Conservation (phyloP, 1,139 yeast species). For the Arxiozyma slooffiae region DNA sequence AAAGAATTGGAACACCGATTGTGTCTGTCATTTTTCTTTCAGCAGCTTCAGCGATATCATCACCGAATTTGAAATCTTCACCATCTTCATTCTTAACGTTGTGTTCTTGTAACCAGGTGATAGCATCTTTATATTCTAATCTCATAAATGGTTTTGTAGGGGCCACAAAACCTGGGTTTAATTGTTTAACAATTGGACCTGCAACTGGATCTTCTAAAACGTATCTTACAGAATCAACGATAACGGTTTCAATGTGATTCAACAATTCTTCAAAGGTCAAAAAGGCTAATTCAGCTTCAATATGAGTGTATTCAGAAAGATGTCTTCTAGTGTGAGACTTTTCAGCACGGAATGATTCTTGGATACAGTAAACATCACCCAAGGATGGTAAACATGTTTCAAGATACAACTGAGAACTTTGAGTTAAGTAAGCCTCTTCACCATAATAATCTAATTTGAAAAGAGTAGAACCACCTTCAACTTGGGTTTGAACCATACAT, state of each 20-base stretch:
- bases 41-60: conserved; percentile 98
- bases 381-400: conserved; percentile 94
- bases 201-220: conserved; percentile 84
- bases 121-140: conserved; percentile 82
- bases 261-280: conserved; percentile 78
- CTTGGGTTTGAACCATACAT: conserved; percentile 99
- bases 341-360: conserved; percentile 98
- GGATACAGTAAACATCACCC: conserved; percentile 95
- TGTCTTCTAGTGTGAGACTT: conserved; percentile 98
- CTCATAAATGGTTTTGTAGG: conserved; percentile 85
- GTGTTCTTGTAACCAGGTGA: conserved; percentile 94
- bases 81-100: conserved; percentile 92
- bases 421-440: conserved; percentile 92
- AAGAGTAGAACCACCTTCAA: conserved; percentile 96
- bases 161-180: conserved; percentile 81
- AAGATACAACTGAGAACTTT: conserved; percentile 91
- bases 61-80: conserved; percentile 87
- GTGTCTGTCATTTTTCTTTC: conserved; percentile 97
- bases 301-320: conserved; percentile 91
- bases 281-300: conserved; percentile 90
- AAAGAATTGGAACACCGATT: conserved; percentile 82
- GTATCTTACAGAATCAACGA: conserved; percentile 59
- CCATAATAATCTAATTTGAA: conserved; percentile 92
- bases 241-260: conserved; percentile 70
- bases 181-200: conserved; percentile 78